Conservation (phyloP, 2,329 filamentous ascomycete genomes). For the Microascus cirrosus region DNA sequence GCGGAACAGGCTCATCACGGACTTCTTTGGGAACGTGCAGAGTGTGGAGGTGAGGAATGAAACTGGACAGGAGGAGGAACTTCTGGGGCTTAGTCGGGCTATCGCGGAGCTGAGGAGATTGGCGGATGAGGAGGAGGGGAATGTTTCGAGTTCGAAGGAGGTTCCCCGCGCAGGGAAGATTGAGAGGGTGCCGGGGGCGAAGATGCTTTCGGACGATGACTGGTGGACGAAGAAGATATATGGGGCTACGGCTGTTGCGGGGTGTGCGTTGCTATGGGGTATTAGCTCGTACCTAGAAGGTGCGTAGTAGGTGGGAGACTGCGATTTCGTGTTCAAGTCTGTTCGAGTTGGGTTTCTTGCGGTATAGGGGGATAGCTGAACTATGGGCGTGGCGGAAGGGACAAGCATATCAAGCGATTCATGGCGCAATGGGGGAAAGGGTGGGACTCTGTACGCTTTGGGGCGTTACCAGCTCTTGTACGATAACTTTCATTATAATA, state of each 20-base stretch:
- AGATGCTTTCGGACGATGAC: constrained; percentile 51
- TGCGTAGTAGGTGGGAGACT: background rate
- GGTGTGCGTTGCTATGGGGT: constrained; percentile 49
- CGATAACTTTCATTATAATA: background rate
- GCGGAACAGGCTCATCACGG: constrained; percentile 72
- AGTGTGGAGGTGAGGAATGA: constrained; percentile 72
- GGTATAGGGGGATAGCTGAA: background rate
- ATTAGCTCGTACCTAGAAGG: constrained; percentile 40
- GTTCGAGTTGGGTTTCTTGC: no score
- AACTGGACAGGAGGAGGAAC: constrained; percentile 56
- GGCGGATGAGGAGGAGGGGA: constrained; percentile 30
- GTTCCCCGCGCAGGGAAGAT: background rate
- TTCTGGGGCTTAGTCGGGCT: constrained; percentile 62
- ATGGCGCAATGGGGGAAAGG: background rate
- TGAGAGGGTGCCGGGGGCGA: constrained; percentile 21
- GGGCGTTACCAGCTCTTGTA: background rate
- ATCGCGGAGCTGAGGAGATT: constrained; percentile 42
- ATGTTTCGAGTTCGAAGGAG: background rate
- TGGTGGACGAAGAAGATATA: constrained; percentile 57
- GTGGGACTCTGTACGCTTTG: background rate
- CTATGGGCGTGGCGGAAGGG: no score
- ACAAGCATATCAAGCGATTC: background rate
- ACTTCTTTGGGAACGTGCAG: constrained; percentile 98
- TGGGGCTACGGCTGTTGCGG: constrained; percentile 50
- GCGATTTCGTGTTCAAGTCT: background rate